phyloP scores from a whole-genome alignment of 2,329 filamentous ascomycete species.

The Colletotrichum sansevieriae region DNA sequence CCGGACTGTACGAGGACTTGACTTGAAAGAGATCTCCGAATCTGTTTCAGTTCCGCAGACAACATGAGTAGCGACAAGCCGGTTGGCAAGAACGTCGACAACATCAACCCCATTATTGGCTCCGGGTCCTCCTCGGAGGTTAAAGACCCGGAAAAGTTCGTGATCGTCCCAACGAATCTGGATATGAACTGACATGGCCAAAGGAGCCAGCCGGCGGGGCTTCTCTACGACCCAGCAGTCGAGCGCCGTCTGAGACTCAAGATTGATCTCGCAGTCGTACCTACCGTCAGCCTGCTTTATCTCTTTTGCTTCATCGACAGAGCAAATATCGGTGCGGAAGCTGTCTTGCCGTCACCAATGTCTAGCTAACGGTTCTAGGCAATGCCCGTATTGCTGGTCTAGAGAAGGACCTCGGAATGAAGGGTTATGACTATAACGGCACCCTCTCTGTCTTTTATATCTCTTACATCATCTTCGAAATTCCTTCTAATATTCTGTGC shows the following conservation, averaged over 20 bases:
- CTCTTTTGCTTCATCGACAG: conserved; percentile 77
- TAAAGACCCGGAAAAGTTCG: conserved; percentile 28
- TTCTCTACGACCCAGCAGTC: conserved; percentile 46
- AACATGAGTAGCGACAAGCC: conserved; percentile 30
- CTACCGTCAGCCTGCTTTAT: conserved; percentile 72
- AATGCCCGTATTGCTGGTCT: conserved; percentile 72
- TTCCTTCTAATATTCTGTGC: conserved; percentile 72
- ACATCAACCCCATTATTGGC: conserved; percentile 21
- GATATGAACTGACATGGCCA: not conserved
- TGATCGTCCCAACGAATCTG: too few relatives aligned
- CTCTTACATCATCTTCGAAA: conserved; percentile 75
- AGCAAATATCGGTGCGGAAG: conserved; percentile 70
- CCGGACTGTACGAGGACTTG: conserved; percentile 18
- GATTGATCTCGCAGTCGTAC: conserved; percentile 72
- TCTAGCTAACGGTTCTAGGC: conserved; percentile 51
- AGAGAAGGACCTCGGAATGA: conserved; percentile 66
- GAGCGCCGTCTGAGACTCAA: conserved; percentile 64
- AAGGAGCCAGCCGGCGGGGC: conserved; percentile 9
- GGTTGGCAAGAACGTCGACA: conserved; percentile 28
- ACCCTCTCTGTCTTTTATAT: conserved; percentile 74
- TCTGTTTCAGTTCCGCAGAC: not conserved
- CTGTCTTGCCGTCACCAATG: not conserved
- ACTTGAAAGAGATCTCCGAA: conserved; percentile 7
- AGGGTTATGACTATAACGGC: conserved; percentile 71
- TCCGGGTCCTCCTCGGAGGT: conserved; percentile 8